phyloP scores from a whole-genome alignment of 2,329 filamentous ascomycete genomes.

The Pezicula neosporulosa region DNA sequence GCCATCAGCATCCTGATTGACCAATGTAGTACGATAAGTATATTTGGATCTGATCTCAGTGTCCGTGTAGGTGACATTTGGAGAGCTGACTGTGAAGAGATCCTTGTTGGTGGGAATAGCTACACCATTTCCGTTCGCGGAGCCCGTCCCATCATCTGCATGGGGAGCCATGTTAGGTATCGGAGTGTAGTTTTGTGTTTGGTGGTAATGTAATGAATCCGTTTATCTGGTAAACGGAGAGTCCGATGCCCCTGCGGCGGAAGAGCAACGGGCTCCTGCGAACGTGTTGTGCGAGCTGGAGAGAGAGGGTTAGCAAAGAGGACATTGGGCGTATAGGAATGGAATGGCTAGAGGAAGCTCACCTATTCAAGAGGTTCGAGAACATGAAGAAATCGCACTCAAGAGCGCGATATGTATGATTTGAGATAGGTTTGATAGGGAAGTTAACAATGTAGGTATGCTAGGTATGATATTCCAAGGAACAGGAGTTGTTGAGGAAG shows the following conservation, averaged over 20 bases:
- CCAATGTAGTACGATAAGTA: constrained; percentile 89
- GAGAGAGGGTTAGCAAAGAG: constrained; percentile 16
- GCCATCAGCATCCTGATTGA: constrained; percentile 65
- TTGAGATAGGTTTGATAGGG: constrained; percentile 4
- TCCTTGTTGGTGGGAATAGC: constrained; percentile 47
- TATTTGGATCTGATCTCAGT: constrained; percentile 89
- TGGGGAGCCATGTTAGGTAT: constrained; percentile 80
- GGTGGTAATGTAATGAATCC: constrained; percentile 23
- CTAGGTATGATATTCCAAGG: neutral
- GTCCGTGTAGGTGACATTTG: constrained; percentile 89
- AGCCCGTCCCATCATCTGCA: constrained; percentile 59
- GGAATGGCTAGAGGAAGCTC: constrained; percentile 37
- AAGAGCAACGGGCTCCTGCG: constrained; percentile 93
- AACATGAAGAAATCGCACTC: constrained; percentile 59
- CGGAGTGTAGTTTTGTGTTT: constrained; percentile 16
- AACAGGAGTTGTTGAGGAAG: constrained; percentile 2
- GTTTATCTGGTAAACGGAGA: constrained; percentile 55
- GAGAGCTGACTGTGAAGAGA: constrained; percentile 84
- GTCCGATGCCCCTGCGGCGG: constrained; percentile 79
- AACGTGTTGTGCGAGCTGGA: constrained; percentile 88
- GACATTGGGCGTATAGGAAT: neutral
- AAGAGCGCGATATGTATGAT: constrained; percentile 17
- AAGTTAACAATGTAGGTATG: neutral
- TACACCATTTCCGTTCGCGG: constrained; percentile 61
- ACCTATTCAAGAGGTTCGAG: constrained; percentile 98